Conservation (phyloP, 495 filamentous ascomycete species). For the Penicillium crystallinum region DNA sequence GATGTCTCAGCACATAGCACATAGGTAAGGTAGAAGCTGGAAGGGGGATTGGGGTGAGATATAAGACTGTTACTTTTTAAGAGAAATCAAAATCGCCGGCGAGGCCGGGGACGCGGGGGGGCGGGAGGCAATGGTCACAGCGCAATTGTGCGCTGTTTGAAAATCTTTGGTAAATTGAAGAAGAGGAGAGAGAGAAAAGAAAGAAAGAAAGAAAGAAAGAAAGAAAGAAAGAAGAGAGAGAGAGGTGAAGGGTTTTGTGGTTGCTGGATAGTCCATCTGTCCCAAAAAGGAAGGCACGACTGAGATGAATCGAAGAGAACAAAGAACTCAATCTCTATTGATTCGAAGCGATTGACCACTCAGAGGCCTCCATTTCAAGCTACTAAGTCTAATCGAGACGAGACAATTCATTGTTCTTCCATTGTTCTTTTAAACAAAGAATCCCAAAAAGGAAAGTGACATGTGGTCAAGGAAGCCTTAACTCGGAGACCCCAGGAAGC, state of each 20-base stretch:
- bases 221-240: background rate
- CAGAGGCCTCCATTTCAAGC: background rate
- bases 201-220: background rate
- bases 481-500: too few species aligned
- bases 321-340: background rate
- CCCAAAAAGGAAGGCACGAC: background rate
- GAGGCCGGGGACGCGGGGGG: background rate
- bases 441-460: too few species aligned
- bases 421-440: background rate
- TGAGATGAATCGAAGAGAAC: background rate
- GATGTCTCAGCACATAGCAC: background rate
- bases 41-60: background rate
- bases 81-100: background rate
- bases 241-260: background rate
- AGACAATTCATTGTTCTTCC: background rate
- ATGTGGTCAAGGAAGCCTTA: too few species aligned
- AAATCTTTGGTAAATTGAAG: background rate
- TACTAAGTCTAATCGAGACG: background rate
- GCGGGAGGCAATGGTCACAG: background rate
- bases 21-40: background rate
- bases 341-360: too few species aligned
- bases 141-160: background rate
- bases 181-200: background rate
- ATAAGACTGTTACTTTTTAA: background rate
- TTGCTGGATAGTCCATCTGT: too few species aligned